Evolutionary conservation across 495 filamentous ascomycete genomes (phyloP).

Genomic region (Lepraria neglecta): DNA sequence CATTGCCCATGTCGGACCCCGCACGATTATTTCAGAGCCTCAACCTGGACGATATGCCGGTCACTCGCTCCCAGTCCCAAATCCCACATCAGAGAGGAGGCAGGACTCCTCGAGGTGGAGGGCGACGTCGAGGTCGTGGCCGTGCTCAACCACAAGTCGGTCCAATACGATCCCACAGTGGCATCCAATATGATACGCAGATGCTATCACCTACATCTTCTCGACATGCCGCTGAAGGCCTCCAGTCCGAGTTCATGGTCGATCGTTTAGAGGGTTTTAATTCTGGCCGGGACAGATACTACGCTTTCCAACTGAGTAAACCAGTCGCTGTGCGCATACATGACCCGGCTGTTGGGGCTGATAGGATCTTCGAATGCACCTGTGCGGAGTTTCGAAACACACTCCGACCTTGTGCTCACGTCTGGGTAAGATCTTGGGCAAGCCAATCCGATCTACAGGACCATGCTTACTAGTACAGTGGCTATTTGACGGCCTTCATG

Average conservation of each 20-base stretch:
- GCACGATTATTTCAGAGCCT: slow-evolving; percentile 17
- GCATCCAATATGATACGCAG: slow-evolving; percentile 10
- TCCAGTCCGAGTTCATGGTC: slow-evolving; percentile 20
- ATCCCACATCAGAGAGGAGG: slow-evolving; percentile 13
- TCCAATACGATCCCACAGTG: slow-evolving; percentile 13
- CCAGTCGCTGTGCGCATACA: slow-evolving; percentile 24
- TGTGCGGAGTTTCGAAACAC: not conserved
- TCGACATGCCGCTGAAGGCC: slow-evolving; percentile 14
- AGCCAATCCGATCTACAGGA: not conserved
- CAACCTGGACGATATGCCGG: slow-evolving; percentile 22
- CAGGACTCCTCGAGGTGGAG: slow-evolving; percentile 3
- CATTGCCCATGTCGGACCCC: slow-evolving; percentile 15
- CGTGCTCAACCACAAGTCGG: slow-evolving; percentile 1
- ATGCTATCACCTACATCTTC: slow-evolving; percentile 15
- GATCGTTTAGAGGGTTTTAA: slow-evolving; percentile 12
- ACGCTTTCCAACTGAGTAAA: slow-evolving; percentile 23
- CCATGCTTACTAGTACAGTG: slow-evolving; percentile 18
- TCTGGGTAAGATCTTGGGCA: not conserved
- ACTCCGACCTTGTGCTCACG: not conserved
- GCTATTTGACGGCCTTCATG: slow-evolving; percentile 23
- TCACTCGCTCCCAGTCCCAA: slow-evolving; percentile 22
- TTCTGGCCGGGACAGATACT: slow-evolving; percentile 19
- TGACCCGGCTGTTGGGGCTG: slow-evolving; percentile 13
- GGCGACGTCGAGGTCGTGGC: slow-evolving; percentile 18
- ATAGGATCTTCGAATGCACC: slow-evolving; percentile 8